Evolutionary conservation across 169 alveolate genomes (phyloP).

Genomic region (Plasmodium fragile): DNA sequence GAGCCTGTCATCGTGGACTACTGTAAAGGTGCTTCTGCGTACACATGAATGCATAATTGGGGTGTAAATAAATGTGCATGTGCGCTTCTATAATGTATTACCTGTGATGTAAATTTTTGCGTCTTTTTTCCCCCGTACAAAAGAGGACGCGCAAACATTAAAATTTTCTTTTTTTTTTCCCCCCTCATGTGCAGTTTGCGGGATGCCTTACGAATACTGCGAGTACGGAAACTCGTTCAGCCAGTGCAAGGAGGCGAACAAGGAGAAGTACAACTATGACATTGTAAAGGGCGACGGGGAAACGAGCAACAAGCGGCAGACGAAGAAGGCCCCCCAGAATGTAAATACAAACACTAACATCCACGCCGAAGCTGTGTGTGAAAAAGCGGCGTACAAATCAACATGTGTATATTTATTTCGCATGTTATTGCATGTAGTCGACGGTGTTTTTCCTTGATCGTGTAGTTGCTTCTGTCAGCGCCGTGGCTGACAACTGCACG

Average conservation of each 20-base stretch:
- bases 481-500: constrained; percentile 16
- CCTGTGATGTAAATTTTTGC: not conserved
- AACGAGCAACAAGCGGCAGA: constrained; percentile 12
- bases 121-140: not conserved
- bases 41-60: not conserved
- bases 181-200: constrained; percentile 76
- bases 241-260: constrained; percentile 80
- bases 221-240: constrained; percentile 88
- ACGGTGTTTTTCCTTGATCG: not conserved
- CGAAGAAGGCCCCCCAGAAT: constrained; percentile 23
- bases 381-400: not conserved
- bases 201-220: constrained; percentile 91
- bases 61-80: not conserved
- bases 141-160: not conserved
- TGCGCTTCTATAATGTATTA: not conserved
- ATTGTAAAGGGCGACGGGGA: constrained; percentile 14
- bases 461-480: not conserved
- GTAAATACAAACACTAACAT: constrained; percentile 6
- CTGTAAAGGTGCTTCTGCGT: constrained; percentile 37
- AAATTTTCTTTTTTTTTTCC: not conserved
- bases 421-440: not conserved
- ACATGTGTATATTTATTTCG: not conserved
- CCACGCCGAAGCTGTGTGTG: not conserved
- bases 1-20: constrained; percentile 72
- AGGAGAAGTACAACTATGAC: constrained; percentile 76